These are phyloP conservation scores for Sherardia arvensis DNA, from an alignment of 257 asterid species.

Conservation along the genomic window DNA sequence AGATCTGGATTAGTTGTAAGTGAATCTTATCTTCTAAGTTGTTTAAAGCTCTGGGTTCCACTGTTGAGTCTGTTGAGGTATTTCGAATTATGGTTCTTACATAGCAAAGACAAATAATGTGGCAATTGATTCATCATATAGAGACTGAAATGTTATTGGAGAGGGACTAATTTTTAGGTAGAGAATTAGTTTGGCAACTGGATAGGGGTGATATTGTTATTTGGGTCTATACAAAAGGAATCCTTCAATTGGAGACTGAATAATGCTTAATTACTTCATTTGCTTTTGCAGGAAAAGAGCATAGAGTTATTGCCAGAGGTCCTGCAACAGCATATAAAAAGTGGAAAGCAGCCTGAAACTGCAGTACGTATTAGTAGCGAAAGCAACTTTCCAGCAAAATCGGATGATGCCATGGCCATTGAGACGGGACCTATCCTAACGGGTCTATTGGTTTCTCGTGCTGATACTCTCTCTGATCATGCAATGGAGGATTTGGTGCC, in stretches of 20 bases:
- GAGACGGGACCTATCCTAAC: constrained; percentile 52
- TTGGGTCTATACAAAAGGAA: background rate
- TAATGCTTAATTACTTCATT: background rate
- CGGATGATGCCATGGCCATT: constrained; percentile 21
- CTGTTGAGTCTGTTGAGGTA: background rate
- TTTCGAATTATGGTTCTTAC: background rate
- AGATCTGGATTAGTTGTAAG: constrained; percentile 84
- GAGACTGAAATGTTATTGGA: background rate
- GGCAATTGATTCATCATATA: background rate
- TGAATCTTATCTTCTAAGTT: constrained; percentile 14
- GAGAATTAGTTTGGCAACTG: background rate
- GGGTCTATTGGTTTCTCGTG: constrained; percentile 33
- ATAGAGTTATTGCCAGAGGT: constrained; percentile 69
- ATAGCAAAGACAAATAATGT: background rate
- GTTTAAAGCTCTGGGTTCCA: background rate
- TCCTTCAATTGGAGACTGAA: background rate
- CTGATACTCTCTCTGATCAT: constrained; percentile 11
- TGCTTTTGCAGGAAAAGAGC: constrained; percentile 53
- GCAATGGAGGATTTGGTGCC: constrained; percentile 13
- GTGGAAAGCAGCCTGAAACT: constrained; percentile 48
- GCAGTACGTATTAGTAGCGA: constrained; percentile 18
- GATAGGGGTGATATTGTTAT: background rate
- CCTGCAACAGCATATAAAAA: constrained; percentile 55
- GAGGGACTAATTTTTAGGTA: background rate
- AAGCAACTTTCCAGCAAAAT: constrained; percentile 21